These are phyloP conservation scores for Bacterosira constricta DNA, from an alignment of 108 stramenopile species.

Conservation along the genomic window DNA sequence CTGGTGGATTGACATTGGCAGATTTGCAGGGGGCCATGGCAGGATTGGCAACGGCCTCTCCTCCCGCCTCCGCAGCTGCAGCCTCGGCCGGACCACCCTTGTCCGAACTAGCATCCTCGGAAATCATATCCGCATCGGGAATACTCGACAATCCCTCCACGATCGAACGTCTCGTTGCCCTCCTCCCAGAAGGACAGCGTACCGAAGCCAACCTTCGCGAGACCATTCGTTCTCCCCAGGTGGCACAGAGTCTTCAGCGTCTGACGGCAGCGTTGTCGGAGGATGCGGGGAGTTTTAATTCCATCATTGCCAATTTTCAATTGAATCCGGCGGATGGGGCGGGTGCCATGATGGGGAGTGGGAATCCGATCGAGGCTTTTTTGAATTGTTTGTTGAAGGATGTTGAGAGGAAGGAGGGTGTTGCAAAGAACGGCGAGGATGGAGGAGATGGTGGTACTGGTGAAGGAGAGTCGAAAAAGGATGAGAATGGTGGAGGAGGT, in stretches of 20 bases:
- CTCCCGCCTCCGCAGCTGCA: constrained; percentile 15
- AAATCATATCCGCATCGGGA: constrained; percentile 44
- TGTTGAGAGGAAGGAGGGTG: constrained; percentile 56
- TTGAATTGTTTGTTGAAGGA: constrained; percentile 63
- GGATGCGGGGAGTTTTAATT: constrained; percentile 66
- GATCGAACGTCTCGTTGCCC: constrained; percentile 55
- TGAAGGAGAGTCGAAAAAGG: too few relatives aligned
- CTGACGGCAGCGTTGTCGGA: constrained; percentile 72
- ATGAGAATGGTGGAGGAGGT: too few relatives aligned
- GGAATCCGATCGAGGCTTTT: constrained; percentile 82
- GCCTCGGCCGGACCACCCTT: constrained; percentile 52
- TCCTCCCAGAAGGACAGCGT: constrained; percentile 77
- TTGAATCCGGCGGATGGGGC: constrained; percentile 71
- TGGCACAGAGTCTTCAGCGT: constrained; percentile 70
- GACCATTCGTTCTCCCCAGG: constrained; percentile 73
- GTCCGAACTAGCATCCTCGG: constrained; percentile 67
- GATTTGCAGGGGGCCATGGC: constrained; percentile 86
- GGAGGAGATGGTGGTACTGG: not conserved
- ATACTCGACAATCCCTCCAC: constrained; percentile 60
- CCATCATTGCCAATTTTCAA: constrained; percentile 80
- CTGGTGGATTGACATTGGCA: constrained; percentile 63
- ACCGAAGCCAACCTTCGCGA: constrained; percentile 62
- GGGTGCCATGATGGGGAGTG: constrained; percentile 51
- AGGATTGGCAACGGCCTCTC: constrained; percentile 54
- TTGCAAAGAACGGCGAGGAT: constrained; percentile 13